These are phyloP conservation scores for Cyclanthera cordifolia DNA, from an alignment of 306 rosid genomes.

Conservation along the genomic window DNA sequence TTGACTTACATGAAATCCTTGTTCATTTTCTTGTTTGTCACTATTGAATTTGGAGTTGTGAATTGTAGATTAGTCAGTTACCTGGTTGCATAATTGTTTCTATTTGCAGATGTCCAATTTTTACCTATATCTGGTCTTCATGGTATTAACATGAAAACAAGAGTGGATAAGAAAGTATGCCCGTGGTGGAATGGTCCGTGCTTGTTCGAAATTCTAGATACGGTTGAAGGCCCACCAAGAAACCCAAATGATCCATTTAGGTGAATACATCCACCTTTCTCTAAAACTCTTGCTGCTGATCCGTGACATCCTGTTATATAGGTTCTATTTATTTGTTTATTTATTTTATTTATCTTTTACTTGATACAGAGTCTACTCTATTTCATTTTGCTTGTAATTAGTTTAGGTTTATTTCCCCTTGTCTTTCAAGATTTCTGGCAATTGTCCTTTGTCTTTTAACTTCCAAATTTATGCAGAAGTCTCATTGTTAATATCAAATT, in stretches of 20 bases:
- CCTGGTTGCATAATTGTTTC: conserved; percentile 9
- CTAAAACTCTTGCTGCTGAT: neutral
- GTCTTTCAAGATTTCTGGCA: neutral
- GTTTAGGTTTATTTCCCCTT: neutral
- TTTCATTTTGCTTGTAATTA: conserved; percentile 1
- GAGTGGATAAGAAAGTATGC: conserved; percentile 53
- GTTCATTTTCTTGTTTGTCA: conserved; percentile 6
- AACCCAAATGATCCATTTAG: conserved; percentile 88
- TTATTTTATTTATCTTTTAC: no score
- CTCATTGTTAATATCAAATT: no score
- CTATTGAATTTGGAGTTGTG: neutral
- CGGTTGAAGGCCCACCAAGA: conserved; percentile 49
- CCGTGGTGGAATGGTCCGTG: conserved; percentile 92
- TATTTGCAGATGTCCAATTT: conserved; percentile 65
- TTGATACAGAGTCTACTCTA: neutral
- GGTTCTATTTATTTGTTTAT: neutral
- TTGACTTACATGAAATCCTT: neutral
- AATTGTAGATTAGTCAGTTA: neutral
- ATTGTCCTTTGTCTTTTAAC: neutral
- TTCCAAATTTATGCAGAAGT: neutral
- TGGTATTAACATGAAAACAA: conserved; percentile 59
- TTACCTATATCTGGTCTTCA: conserved; percentile 83
- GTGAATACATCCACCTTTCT: conserved; percentile 25
- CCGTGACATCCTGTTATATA: neutral
- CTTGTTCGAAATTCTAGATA: conserved; percentile 86